Conservation (phyloP, 78 protist genomes). For the Speleostelium caveatum region DNA sequence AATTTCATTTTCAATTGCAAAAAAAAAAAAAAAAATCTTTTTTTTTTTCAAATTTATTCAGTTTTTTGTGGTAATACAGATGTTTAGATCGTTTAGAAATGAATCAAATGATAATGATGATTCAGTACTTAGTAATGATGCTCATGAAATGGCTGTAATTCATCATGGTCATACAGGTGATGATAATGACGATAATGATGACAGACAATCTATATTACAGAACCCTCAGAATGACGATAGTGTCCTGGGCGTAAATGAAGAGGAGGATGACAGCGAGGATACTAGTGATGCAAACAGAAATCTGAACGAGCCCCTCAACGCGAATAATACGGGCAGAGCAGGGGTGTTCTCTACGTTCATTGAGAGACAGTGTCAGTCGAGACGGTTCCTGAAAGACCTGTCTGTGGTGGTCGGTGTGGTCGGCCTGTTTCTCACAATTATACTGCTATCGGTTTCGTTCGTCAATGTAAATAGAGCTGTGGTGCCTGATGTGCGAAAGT, state of each 20-base stretch:
- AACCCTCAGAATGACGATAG: neutral
- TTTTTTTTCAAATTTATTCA: no score
- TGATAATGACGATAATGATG: neutral
- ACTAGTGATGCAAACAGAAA: neutral
- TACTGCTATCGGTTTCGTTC: neutral
- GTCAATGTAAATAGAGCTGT: neutral
- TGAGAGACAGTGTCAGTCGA: neutral
- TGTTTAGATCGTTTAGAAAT: no score
- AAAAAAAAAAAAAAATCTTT: no score
- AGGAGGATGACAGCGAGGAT: neutral
- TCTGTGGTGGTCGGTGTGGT: neutral
- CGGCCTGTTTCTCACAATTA: neutral
- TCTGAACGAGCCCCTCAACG: no score
- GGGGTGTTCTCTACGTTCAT: no score
- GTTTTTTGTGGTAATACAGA: no score
- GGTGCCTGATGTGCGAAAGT: neutral
- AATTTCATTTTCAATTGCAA: no score
- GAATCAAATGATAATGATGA: no score
- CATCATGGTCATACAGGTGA: neutral
- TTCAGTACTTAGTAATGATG: no score
- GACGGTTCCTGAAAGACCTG: neutral
- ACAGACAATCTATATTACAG: neutral
- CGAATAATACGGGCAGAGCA: no score
- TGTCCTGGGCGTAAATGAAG: neutral
- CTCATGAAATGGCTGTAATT: no score